A percentile compares a stretch with the other conserved stretches of the same genome.
These are phyloP conservation scores for Boletus subcaerulescens DNA, from an alignment of 768 basidiomycete genomes.

Conservation along the genomic window DNA sequence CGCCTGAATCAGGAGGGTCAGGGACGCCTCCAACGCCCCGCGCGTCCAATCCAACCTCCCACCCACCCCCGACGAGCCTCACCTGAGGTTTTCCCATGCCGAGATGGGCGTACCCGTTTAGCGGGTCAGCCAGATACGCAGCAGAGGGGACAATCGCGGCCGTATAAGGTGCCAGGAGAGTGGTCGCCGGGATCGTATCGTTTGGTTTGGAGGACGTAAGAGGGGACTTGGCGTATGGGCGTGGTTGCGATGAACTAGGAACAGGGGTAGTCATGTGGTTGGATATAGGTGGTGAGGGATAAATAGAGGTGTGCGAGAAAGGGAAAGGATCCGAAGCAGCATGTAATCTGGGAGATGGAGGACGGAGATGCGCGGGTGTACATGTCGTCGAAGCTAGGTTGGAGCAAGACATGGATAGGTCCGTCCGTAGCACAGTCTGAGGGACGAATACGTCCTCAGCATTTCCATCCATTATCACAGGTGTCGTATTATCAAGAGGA, in stretches of 20 bases:
- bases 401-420: constrained; percentile 11
- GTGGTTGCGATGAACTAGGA: constrained; percentile 21
- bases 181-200: constrained; percentile 48
- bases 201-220: constrained; percentile 46
- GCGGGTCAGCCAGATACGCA: constrained; percentile 70
- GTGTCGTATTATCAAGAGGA: constrained; percentile 32
- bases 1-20: constrained; percentile 21
- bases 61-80: constrained; percentile 71
- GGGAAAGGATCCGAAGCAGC: constrained; percentile 23
- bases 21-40: constrained; percentile 57
- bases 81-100: constrained; percentile 86
- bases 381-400: constrained; percentile 10
- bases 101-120: constrained; percentile 82
- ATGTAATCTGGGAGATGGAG: constrained; percentile 28
- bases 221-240: constrained; percentile 24
- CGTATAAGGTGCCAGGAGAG: constrained; percentile 61
- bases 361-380: constrained; percentile 27
- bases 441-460: constrained; percentile 17
- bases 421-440: constrained; percentile 23
- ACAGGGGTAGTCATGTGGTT: constrained; percentile 17
- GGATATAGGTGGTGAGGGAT: constrained; percentile 28
- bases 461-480: constrained; percentile 34
- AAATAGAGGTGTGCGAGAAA: constrained; percentile 18
- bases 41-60: constrained; percentile 78
- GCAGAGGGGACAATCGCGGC: constrained; percentile 65